Evolutionary conservation across 208 protist genomes (phyloP).

Genomic region (Wallacemonas sp.): DNA sequence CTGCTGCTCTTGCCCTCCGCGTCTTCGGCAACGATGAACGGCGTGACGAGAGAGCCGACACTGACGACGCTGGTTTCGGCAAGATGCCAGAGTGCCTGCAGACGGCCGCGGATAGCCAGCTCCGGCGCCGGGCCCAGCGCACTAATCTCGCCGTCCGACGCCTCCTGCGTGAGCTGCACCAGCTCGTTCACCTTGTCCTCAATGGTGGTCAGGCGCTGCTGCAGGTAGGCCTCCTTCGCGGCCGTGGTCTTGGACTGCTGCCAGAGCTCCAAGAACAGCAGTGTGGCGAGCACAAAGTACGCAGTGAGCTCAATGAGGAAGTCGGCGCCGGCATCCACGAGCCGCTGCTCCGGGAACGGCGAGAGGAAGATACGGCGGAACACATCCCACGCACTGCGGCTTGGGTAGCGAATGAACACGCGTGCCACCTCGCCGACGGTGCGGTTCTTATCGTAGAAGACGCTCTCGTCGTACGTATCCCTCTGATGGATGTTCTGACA

Average conservation of each 20-base stretch:
- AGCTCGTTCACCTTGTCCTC: slow-evolving; percentile 85
- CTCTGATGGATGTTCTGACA: slow-evolving; percentile 14
- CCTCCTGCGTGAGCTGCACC: slow-evolving; percentile 32
- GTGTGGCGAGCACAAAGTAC: slow-evolving; percentile 61
- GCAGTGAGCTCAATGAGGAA: slow-evolving; percentile 80
- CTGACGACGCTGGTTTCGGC: slow-evolving; percentile 22
- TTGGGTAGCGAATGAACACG: slow-evolving; percentile 69
- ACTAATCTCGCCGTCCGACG: slow-evolving; percentile 21
- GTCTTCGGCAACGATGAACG: not conserved
- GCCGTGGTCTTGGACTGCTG: slow-evolving; percentile 47
- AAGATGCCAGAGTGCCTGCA: slow-evolving; percentile 32
- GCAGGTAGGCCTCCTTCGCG: slow-evolving; percentile 59
- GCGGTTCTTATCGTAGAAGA: slow-evolving; percentile 50
- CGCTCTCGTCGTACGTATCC: slow-evolving; percentile 56
- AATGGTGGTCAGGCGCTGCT: slow-evolving; percentile 63
- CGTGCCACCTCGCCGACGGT: slow-evolving; percentile 52
- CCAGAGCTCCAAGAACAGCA: slow-evolving; percentile 69
- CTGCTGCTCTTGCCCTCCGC: not conserved
- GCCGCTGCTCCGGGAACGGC: slow-evolving; percentile 66
- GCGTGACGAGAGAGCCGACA: slow-evolving; percentile 14
- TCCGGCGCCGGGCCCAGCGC: slow-evolving; percentile 43
- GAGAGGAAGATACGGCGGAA: slow-evolving; percentile 73
- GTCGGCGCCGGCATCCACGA: slow-evolving; percentile 76
- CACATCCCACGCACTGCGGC: slow-evolving; percentile 73
- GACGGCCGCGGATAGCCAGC: slow-evolving; percentile 35